Evolutionary conservation across 2,329 filamentous ascomycete species (phyloP), one percentile per base, ranked within the genome.

Genomic region (Fusarium sp.): DNA sequence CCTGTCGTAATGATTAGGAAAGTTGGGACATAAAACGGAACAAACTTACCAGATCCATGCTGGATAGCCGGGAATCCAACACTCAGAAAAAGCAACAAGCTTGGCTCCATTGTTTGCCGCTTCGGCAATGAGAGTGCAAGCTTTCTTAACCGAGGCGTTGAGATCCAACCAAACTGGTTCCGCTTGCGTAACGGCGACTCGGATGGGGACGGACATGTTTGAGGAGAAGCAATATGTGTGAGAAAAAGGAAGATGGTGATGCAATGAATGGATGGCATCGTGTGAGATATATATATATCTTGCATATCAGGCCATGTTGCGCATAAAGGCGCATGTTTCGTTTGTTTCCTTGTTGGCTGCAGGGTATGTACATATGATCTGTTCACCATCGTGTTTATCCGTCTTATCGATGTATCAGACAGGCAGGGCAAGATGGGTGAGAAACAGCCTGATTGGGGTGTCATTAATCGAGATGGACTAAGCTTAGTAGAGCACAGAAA

Each of bases 31-130:
- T n/a, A n/a, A n/a, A 26, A 58, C 11, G 13, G 8, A 16, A 37
- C 3, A 21, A 11, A 50, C 52, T 1, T 75, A 78, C 67, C 77
- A 77, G 39, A 80, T 79, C 79, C 80, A 83, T 55, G 77, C 79
- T 23, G 85, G 85, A 74, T 87, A 88, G 0, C 85, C 85, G 0
- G 85, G 84, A 25, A 87, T 80, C 81, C 83, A 88, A 26, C 81
- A 81, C 65, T 88, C 85, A 2, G 86, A 82, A 60, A 88, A 88
- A 0, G 82, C 80, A 12, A 91, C 74, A 4, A 91, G 78, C 51
- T 86, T 81, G 1, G 87, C 86, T 3, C 84, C 85, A 55, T 86
- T 83, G 4, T 62, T 28, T 6, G 74, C 67, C 7, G 74, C 74
- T 45, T 76, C 72, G 21, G 62, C 62, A 37, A 76, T 69, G 30